Base-by-base conservation (phyloP, 73 alveolate species). In the Paramecium caudatum region DNA sequence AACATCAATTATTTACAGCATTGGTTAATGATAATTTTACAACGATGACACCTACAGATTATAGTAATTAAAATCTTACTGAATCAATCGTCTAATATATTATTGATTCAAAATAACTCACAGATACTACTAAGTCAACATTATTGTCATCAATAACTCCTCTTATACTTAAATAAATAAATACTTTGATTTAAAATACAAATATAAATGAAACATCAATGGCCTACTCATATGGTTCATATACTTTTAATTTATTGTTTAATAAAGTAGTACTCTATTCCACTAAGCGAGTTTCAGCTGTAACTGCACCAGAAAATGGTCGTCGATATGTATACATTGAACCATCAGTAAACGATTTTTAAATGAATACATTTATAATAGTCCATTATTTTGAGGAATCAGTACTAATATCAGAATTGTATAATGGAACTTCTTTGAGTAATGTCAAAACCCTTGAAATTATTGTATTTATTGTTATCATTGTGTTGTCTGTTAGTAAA, bases 281-380 rank as follows among this genome's bases (percentile, higher is more conserved):
- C 1, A 68, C 84, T 25, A 68, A 68, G 84, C 17, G 19, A 3
- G 84, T 68, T 4, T 68, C 84, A 27, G 16, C 34, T 3, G 5
- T 68, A 3, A 68, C 84, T 27, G 61, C 84, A 3, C 84, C 84
- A 10, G 84, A 68, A 68, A 68, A 68, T 68, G 84, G 84, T 4
- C 25, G 84, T 12, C 25, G 84, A 37, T 68, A 68, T 68, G 36
- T 68, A 2, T 68, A 68, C 19, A 68, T 68, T 4, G 47, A 68
- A 33, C 84, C 84, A n/a, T 27, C 25, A 32, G 32, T 32, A 68
- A 68, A 68, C 8, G 34, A 68, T 68, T 68, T 68, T 17, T 32
- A 10, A 0, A 33, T 68, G 84, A 47, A 47, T 8, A 25, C 84
- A 3, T 68, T 68, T 68, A 68, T 68, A 0, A 32, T 68, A 23